Base-by-base conservation (phyloP, 257 asterid species). In the Solanum tarapatanum region DNA sequence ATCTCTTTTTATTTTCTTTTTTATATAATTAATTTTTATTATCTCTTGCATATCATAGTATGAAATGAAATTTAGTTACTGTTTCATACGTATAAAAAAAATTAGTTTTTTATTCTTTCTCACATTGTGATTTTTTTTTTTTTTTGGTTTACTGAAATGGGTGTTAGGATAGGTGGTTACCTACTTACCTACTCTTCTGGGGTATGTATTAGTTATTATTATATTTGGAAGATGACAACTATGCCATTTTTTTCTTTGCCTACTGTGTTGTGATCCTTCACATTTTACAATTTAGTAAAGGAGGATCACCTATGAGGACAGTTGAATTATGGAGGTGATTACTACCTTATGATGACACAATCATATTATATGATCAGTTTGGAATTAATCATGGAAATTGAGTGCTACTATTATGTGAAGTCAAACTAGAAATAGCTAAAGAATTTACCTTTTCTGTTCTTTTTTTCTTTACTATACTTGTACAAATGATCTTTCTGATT, bases 171-270 rank as follows among this genome's bases (percentile, higher is more conserved):
- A 80, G 87, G 87, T 84, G 92, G 90, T 85, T 74, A 74, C 69
- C 85, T 82, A 48, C 70, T 5, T 48, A 48, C 91, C 90, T 86
- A 90, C 89, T 72, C 84, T 83, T 32, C 55, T 41, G 83, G 77
- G 80, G 70, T 60, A 69, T 58, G 73, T 87, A 77, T 77, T 55
- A 68, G 68, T 55, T 6, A 16, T 88, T 83, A 14, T 74, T 62
- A 35, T 32, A 62, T 28, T 43, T 23, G 45, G 84, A 73, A n/a
- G 74, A 73, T 80, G 39, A 64, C 17, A 88, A 66, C 88, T 39
- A 84, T 77, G 84, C 83, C 88, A 36, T 82, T 88, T 88, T 88
- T 55, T 87, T 58, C 91, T 55, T 82, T 64, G 85, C 89, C 87
- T 51, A 85, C 77, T 43, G 55, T 86, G 84, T 35, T 87, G 70